phyloP scores from a whole-genome alignment of 1,139 yeast genomes.

The Candida anutae region DNA sequence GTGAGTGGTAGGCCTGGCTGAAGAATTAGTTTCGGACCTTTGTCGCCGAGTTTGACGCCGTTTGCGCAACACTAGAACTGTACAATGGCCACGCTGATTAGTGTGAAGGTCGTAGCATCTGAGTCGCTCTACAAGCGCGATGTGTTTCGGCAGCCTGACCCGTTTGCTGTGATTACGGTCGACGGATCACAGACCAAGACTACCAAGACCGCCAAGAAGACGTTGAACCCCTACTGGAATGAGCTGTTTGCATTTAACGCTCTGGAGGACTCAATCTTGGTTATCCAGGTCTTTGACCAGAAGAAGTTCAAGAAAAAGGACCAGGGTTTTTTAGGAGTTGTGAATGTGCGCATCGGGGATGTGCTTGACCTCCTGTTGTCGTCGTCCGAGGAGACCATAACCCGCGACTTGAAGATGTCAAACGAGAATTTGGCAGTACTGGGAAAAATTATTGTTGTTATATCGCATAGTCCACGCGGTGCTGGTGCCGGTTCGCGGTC shows the following conservation, averaged over 20 bases:
- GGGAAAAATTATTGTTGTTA: slow-evolving; percentile 80
- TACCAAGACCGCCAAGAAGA: slow-evolving; percentile 87
- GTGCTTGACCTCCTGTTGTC: slow-evolving; percentile 63
- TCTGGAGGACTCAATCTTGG: slow-evolving; percentile 77
- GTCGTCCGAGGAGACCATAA: slow-evolving; percentile 73
- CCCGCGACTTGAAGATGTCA: slow-evolving; percentile 85
- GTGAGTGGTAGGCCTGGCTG: not conserved
- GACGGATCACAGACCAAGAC: slow-evolving; percentile 96
- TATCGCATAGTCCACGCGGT: slow-evolving; percentile 35
- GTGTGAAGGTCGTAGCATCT: slow-evolving; percentile 86
- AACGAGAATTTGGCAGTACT: slow-evolving; percentile 88
- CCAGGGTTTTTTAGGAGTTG: slow-evolving; percentile 97
- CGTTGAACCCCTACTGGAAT: slow-evolving; percentile 96
- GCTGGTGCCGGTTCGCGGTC: slow-evolving; percentile 7
- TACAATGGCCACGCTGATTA: slow-evolving; percentile 31
- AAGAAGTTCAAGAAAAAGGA: slow-evolving; percentile 96
- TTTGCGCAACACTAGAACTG: too few relatives aligned
- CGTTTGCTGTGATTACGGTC: slow-evolving; percentile 93
- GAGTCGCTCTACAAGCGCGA: slow-evolving; percentile 94
- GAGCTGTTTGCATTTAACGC: slow-evolving; percentile 77
- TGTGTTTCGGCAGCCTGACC: slow-evolving; percentile 92
- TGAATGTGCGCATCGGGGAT: slow-evolving; percentile 85
- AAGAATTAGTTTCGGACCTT: not conserved
- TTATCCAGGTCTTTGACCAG: slow-evolving; percentile 93
- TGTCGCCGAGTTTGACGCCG: too few relatives aligned